A percentile compares a stretch with the other conserved stretches of the same genome.
phyloP scores from a whole-genome alignment of 306 rosid genomes.

The Adenanthera pavonina region DNA sequence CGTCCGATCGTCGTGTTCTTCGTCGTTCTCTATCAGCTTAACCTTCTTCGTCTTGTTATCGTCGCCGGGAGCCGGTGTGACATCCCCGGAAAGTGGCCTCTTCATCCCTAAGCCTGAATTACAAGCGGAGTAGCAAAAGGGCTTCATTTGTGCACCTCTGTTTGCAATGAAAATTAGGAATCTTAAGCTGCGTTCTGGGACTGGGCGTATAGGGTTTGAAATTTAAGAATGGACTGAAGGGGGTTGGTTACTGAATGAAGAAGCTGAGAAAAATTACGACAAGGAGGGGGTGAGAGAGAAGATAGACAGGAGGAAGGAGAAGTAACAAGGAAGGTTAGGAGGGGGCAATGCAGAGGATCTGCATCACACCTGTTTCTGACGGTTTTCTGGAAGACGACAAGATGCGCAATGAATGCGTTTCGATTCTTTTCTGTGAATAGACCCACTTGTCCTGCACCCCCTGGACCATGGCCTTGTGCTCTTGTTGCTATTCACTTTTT shows the following conservation, averaged over 20 bases:
- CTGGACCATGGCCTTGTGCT: neutral
- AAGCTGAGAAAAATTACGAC: neutral
- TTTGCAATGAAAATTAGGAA: too few relatives aligned
- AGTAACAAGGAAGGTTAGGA: neutral
- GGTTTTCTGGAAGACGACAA: constrained; percentile 63
- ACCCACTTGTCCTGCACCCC: constrained; percentile 37
- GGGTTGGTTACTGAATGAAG: too few relatives aligned
- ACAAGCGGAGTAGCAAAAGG: too few relatives aligned
- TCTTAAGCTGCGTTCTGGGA: too few relatives aligned
- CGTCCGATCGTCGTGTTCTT: neutral
- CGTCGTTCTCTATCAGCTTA: constrained; percentile 34
- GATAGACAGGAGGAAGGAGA: neutral
- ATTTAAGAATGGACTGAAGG: too few relatives aligned
- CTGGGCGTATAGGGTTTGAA: too few relatives aligned
- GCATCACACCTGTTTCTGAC: constrained; percentile 11
- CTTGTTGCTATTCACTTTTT: neutral
- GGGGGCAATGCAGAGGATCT: neutral
- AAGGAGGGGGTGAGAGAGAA: neutral
- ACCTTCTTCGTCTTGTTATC: constrained; percentile 54
- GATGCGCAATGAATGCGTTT: constrained; percentile 55
- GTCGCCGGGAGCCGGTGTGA: neutral
- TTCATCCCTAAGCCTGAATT: constrained; percentile 44
- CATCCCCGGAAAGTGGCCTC: constrained; percentile 44
- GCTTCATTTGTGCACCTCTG: too few relatives aligned
- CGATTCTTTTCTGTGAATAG: constrained; percentile 45